These are phyloP conservation scores for Sphagnurus paluster DNA, from an alignment of 1,284 basidiomycete species.

Conservation along the genomic window DNA sequence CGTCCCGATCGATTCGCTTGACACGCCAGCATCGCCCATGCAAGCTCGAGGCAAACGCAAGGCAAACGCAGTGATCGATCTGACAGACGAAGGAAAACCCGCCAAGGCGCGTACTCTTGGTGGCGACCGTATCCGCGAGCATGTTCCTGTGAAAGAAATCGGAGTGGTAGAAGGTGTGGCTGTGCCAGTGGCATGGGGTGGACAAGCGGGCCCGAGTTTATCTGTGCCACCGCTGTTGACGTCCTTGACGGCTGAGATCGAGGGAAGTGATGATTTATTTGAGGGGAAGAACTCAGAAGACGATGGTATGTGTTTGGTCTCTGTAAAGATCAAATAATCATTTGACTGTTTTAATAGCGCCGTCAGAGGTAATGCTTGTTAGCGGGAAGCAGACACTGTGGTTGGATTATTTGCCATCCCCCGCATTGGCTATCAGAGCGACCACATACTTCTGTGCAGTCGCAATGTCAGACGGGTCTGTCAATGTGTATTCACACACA, in stretches of 20 bases:
- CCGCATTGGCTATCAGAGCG: conserved; percentile 65
- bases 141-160: conserved; percentile 54
- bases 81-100: conserved; percentile 41
- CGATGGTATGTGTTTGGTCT: conserved; percentile 42
- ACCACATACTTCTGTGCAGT: conserved; percentile 73
- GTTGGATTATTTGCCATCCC: conserved; percentile 83
- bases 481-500: conserved; percentile 78
- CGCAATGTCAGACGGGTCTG: conserved; percentile 72
- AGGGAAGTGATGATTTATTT: conserved; percentile 66
- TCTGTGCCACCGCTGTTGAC: conserved; percentile 58
- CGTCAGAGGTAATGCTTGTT: conserved; percentile 69
- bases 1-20: conserved; percentile 52
- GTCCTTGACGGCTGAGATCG: conserved; percentile 56
- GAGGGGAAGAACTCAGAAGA: conserved; percentile 81
- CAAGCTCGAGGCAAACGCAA: conserved; percentile 50
- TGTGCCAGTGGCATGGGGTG: conserved; percentile 6
- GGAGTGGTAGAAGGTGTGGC: conserved; percentile 16
- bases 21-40: conserved; percentile 24
- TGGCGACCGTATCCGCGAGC: conserved; percentile 60
- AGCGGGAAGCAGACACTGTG: conserved; percentile 74
- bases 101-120: conserved; percentile 65
- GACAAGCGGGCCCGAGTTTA: conserved; percentile 25
- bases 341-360: conserved; percentile 36
- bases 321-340: conserved; percentile 9
- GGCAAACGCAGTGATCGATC: conserved; percentile 41